Conservation (phyloP, 768 basidiomycete species). For the Lentinula detonsa region DNA sequence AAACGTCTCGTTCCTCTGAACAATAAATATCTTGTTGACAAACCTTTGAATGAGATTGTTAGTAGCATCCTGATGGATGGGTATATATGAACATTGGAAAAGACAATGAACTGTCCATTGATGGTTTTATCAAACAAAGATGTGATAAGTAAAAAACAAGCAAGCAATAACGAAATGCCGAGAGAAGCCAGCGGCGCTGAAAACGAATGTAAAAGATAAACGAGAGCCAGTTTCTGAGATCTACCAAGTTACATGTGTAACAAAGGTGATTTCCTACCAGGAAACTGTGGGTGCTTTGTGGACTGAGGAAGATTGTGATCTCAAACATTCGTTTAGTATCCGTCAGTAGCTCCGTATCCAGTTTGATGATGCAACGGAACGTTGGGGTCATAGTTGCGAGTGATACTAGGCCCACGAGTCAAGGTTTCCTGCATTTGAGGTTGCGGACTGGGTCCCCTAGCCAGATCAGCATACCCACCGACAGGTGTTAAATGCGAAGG, state of each 20-base stretch:
- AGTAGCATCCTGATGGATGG: background rate
- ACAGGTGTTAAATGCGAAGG: constrained; percentile 52
- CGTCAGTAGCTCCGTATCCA: constrained; percentile 26
- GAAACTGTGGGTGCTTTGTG: background rate
- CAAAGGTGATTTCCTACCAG: background rate
- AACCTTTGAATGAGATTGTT: background rate
- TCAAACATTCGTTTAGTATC: constrained; percentile 1
- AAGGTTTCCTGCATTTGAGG: constrained; percentile 55
- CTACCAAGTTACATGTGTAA: background rate
- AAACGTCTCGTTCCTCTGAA: background rate
- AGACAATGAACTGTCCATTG: background rate
- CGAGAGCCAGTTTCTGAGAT: background rate
- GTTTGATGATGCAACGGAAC: constrained; percentile 60
- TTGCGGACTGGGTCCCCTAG: constrained; percentile 67
- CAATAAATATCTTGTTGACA: background rate
- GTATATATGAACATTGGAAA: background rate
- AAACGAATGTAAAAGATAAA: constrained; percentile 2
- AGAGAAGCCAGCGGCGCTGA: background rate
- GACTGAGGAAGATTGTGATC: background rate
- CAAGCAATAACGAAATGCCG: background rate
- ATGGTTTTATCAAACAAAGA: background rate
- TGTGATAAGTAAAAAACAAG: background rate
- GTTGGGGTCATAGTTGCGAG: constrained; percentile 46
- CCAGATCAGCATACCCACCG: constrained; percentile 78
- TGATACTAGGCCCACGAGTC: constrained; percentile 40